Base-by-base conservation (phyloP, 139 green algal genomes). In the Chlorella sp. region DNA sequence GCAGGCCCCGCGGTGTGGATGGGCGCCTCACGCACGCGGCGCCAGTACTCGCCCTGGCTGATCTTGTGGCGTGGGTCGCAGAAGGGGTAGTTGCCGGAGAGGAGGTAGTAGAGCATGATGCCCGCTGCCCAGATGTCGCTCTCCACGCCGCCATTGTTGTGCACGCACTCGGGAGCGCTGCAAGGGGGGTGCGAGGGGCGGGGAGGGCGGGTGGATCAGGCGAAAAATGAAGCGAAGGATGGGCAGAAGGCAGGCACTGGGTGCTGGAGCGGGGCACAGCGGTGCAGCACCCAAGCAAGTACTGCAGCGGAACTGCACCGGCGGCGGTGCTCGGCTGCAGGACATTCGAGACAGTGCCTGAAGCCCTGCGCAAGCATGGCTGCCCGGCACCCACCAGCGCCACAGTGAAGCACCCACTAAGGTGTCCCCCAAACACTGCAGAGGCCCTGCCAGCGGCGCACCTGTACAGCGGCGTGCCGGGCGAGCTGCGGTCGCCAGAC, bases 61-160 rank as follows among this genome's bases (percentile, higher is more conserved):
- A 86, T 71, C 32, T n/a, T 34, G 81, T 86, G 57, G 32, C 34
- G 53, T 18, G 57, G 53, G 21, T 71, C 53, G n/a, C 53, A 86
- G 18, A 86, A 86, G 0, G 81, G 81, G 81, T 53, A 86, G 57
- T 24, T 19, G 15, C 60, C 81, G 16, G 53, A n/a, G 14, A 86
- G 81, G 32, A 86, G 34, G 57, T 86, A 57, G 81, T 36, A 86
- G n/a, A 86, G 57, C 81, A 86, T 57, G 26, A 86, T 57, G 81
- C 81, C 81, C 21, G 81, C 81, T 19, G 26, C 21, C 81, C 81
- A 86, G 30, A 86, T n/a, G 57, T 86, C 81, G 21, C 53, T 36
- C 21, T 71, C n/a, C n/a, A 53, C 3, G n/a, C 81, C 81, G 81
- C 57, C 57, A 16, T 32, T 12, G 61, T 18, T 21, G 53, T 75